These are phyloP conservation scores for Karstenula rhodostoma DNA, from an alignment of 2,329 filamentous ascomycete genomes.

Conservation along the genomic window DNA sequence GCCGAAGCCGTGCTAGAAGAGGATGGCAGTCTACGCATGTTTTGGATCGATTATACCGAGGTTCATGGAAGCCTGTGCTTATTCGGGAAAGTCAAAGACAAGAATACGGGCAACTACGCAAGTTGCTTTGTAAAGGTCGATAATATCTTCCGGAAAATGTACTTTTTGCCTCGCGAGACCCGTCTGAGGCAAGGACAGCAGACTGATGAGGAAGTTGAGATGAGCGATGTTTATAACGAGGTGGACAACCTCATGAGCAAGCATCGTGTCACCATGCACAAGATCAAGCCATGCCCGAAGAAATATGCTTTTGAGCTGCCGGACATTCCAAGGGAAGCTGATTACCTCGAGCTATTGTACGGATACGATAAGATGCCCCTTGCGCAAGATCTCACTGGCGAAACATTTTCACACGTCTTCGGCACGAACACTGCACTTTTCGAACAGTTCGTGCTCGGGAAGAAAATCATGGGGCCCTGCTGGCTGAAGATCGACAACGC, in stretches of 20 bases:
- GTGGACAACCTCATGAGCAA: conserved; percentile 88
- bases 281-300: conserved; percentile 86
- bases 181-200: conserved; percentile 68
- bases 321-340: conserved; percentile 83
- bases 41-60: conserved; percentile 97
- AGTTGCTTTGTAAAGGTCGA: conserved; percentile 97
- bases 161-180: conserved; percentile 82
- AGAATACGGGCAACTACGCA: conserved; percentile 77
- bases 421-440: conserved; percentile 93
- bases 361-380: conserved; percentile 85
- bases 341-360: conserved; percentile 96
- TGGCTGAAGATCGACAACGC: conserved; percentile 92
- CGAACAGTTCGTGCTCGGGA: conserved; percentile 98
- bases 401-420: conserved; percentile 94
- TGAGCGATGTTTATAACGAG: conserved; percentile 90
- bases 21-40: conserved; percentile 90
- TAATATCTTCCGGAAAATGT: conserved; percentile 91
- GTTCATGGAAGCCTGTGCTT: conserved; percentile 89
- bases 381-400: conserved; percentile 74
- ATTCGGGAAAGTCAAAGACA: conserved; percentile 95
- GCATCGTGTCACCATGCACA: conserved; percentile 86
- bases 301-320: conserved; percentile 97
- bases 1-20: conserved; percentile 88
- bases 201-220: conserved; percentile 80
- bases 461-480: conserved; percentile 98